Base-by-base conservation (phyloP, 257 asterid species). In the Eustoma russellianum region DNA sequence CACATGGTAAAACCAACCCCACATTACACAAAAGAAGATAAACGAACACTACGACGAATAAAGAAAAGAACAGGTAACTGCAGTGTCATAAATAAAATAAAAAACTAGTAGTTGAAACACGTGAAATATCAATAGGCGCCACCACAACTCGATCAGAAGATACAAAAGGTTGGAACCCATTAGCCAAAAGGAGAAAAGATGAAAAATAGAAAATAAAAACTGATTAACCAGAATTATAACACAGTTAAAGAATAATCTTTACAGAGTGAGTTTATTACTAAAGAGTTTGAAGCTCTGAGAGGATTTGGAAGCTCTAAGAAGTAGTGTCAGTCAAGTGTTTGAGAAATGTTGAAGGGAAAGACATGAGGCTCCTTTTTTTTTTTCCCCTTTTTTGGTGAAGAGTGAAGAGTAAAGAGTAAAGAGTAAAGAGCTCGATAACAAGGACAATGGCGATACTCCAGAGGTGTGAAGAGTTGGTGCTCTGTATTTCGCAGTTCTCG, bases 1-100 rank as follows among this genome's bases (percentile, higher is more conserved):
- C 33, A 68, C 63, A 61, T 56, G 62, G 59, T 12, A 34, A 48
- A 41, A 52, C 24, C 59, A 64, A 44, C 41, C 46, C 48, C 57
- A 5, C 41, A 16, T 14, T 51, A 52, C 54, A 49, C 30, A 41
- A 30, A 30, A 40, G 40, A 48, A 0, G 13, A 48, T 41, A 41
- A 18, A 41, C 7, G 7, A n/a, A 18, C 6, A 41, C 14, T 6
- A 19, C 57, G 13, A 15, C 13, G 12, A 15, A 13, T 28, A 9
- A 62, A 50, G 55, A 53, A 53, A 53, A 5, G 60, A 43, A 62
- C 48, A 53, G 54, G 34, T 13, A 52, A 62, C 13, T 61, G 50
- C 56, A 59, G 33, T 47, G 43, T 24, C 46, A 51, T 9, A 41
- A 44, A 54, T 45, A 41, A n/a, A 56, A 51, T 33, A 14, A 15